A percentile compares a stretch with the other conserved stretches of the same genome.
Conservation (phyloP, 306 rosid species). For the Acacia crassicarpa region DNA sequence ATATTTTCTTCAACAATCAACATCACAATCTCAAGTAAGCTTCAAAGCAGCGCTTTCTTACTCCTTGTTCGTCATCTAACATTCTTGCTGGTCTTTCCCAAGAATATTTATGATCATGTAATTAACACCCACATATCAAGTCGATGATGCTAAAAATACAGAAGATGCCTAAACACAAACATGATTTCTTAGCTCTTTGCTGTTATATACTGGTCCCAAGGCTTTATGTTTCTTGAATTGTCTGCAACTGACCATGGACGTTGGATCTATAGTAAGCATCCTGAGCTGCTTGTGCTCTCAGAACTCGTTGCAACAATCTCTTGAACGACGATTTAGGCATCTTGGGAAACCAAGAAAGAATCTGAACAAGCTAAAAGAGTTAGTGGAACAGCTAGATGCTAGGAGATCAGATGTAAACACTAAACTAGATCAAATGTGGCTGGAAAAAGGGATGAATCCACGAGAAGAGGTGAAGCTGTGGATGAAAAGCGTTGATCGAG, state of each 20-base stretch:
- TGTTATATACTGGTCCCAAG: background rate
- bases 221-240: background rate
- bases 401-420: background rate
- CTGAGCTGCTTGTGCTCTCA: background rate
- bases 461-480: background rate
- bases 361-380: background rate
- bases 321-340: background rate
- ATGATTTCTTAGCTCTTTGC: background rate
- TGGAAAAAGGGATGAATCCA: background rate
- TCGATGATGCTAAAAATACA: background rate
- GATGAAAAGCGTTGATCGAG: background rate
- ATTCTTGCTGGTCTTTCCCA: background rate
- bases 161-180: background rate
- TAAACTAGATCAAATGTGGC: background rate
- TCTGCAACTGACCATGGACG: background rate
- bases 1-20: background rate
- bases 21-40: background rate
- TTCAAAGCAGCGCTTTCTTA: background rate
- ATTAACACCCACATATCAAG: background rate
- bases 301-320: background rate
- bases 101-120: background rate
- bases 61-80: background rate
- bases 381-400: constrained; percentile 4
- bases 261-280: background rate
- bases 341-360: background rate